phyloP scores from a whole-genome alignment of 108 stramenopile species.

The Cyclostephanos tholiformis region DNA sequence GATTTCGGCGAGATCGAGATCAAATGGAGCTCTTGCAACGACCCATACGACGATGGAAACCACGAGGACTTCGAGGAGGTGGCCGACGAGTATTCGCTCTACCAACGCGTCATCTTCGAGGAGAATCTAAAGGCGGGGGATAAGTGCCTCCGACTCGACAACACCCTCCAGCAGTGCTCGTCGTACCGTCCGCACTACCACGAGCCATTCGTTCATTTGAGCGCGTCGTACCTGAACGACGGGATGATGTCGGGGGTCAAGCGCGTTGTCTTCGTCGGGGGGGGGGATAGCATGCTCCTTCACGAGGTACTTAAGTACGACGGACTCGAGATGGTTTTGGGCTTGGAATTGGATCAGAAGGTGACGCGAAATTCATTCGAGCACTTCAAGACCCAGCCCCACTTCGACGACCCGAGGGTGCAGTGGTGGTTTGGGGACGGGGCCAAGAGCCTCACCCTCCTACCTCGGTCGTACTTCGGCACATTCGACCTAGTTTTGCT shows the following conservation, averaged over 20 bases:
- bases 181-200: constrained; percentile 46
- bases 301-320: constrained; percentile 72
- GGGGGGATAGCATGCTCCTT: constrained; percentile 62
- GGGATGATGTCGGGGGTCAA: constrained; percentile 25
- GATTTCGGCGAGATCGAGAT: constrained; percentile 46
- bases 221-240: constrained; percentile 36
- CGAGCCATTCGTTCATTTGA: constrained; percentile 41
- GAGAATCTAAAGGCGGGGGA: constrained; percentile 42
- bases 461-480: constrained; percentile 58
- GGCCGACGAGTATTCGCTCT: constrained; percentile 27
- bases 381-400: constrained; percentile 62
- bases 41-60: constrained; percentile 36
- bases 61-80: constrained; percentile 47
- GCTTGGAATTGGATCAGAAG: constrained; percentile 65
- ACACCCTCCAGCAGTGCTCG: constrained; percentile 43
- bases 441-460: constrained; percentile 52
- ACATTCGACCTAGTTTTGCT: constrained; percentile 72
- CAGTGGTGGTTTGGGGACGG: constrained; percentile 82
- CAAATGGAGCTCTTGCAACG: constrained; percentile 48
- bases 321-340: constrained; percentile 57
- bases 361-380: constrained; percentile 54
- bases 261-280: constrained; percentile 60
- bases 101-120: constrained; percentile 39
- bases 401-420: constrained; percentile 63
- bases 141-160: constrained; percentile 39